A percentile compares a stretch with the other conserved stretches of the same genome.
These are phyloP conservation scores for Brassica napus DNA, from an alignment of 345 rosid genomes.

Conservation along the genomic window Da-Ae NC_063448.1:45741501-45742000, in stretches of 20 bases:
- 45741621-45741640: not conserved
- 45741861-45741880: too few species aligned
- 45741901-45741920: too few species aligned
- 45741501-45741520: not conserved
- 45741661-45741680: not conserved
- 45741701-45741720: conserved; percentile 21
- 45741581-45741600: not conserved
- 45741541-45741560: not conserved
- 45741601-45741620: not conserved
- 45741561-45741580: not conserved
- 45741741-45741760: conserved; percentile 85
- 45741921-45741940: too few species aligned
- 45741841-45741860: not conserved
- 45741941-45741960: too few species aligned
- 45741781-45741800: not conserved
- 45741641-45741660: not conserved
- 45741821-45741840: conserved; percentile 12
- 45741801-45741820: conserved; percentile 28
- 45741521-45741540: not conserved
- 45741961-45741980: too few species aligned
- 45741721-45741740: conserved; percentile 50
- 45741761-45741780: not conserved
- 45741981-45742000: too few species aligned
- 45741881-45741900: too few species aligned
- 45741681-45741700: conserved; percentile 1